phyloP scores from a whole-genome alignment of 169 alveolate species.

The Cryptosporidium sp. region DNA sequence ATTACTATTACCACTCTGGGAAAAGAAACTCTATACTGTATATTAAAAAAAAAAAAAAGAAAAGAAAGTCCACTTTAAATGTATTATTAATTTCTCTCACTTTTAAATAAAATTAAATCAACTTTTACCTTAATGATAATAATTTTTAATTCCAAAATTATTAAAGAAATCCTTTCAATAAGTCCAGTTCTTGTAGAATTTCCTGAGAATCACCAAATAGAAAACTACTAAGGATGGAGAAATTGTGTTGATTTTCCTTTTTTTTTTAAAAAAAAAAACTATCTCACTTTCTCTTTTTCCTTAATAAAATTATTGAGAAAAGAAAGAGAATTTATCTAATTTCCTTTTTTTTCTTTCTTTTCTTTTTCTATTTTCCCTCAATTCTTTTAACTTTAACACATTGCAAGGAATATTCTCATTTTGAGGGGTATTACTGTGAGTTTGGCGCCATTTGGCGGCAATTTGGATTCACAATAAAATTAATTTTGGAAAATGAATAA shows the following conservation, averaged over 20 bases:
- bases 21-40: too few relatives aligned
- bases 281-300: not conserved
- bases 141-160: too few relatives aligned
- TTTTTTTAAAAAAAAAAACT: too few relatives aligned
- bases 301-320: not conserved
- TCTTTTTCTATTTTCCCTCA: conserved; percentile 14
- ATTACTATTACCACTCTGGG: too few relatives aligned
- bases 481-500: too few relatives aligned
- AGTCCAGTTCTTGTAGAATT: not conserved
- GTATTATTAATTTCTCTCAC: not conserved
- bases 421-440: conserved; percentile 14
- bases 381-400: not conserved
- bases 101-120: too few relatives aligned
- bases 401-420: not conserved
- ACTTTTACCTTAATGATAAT: not conserved
- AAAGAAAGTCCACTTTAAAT: not conserved
- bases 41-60: too few relatives aligned
- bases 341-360: not conserved
- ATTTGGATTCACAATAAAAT: not conserved
- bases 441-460: conserved; percentile 18
- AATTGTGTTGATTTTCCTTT: not conserved
- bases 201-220: not conserved
- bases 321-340: not conserved
- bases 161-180: not conserved
- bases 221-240: not conserved